phyloP scores from a whole-genome alignment of 495 filamentous ascomycete genomes.

The Collariella sp. region DNA sequence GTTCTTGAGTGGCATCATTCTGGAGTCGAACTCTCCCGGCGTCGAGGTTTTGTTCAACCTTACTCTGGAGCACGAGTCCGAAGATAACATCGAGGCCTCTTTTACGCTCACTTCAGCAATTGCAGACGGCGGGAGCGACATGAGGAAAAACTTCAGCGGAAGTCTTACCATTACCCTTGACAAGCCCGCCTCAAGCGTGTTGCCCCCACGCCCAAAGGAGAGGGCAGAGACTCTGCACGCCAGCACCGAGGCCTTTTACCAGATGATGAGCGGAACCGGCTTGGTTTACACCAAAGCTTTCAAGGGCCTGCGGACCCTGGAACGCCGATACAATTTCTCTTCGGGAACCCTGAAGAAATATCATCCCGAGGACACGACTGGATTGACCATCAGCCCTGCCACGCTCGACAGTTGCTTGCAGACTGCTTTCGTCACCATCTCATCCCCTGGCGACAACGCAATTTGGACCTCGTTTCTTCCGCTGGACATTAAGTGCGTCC shows the following conservation, averaged over 20 bases:
- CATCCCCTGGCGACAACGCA: slow-evolving; percentile 37
- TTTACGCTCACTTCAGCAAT: slow-evolving; percentile 31
- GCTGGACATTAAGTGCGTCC: slow-evolving; percentile 23
- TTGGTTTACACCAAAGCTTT: slow-evolving; percentile 39
- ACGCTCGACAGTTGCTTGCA: slow-evolving; percentile 44
- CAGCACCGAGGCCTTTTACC: slow-evolving; percentile 35
- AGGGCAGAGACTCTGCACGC: slow-evolving; percentile 29
- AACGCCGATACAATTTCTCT: slow-evolving; percentile 39
- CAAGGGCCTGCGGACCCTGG: slow-evolving; percentile 28
- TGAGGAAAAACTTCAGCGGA: slow-evolving; percentile 33
- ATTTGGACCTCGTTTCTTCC: slow-evolving; percentile 42
- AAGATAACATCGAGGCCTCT: slow-evolving; percentile 25
- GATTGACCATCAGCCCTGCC: slow-evolving; percentile 37
- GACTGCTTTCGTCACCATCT: slow-evolving; percentile 34
- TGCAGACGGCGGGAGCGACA: slow-evolving; percentile 26
- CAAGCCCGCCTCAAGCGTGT: slow-evolving; percentile 11
- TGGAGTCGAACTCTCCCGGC: slow-evolving; percentile 39
- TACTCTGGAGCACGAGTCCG: slow-evolving; percentile 5
- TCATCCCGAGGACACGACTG: slow-evolving; percentile 27
- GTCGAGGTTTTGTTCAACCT: slow-evolving; percentile 42
- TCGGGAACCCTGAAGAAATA: slow-evolving; percentile 29
- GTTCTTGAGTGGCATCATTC: slow-evolving; percentile 41
- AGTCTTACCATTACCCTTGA: slow-evolving; percentile 29
- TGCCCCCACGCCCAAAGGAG: slow-evolving; percentile 20
- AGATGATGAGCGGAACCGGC: slow-evolving; percentile 35